These are phyloP conservation scores for Suillus bovinus DNA, from an alignment of 768 basidiomycete genomes.

Conservation along the genomic window DNA sequence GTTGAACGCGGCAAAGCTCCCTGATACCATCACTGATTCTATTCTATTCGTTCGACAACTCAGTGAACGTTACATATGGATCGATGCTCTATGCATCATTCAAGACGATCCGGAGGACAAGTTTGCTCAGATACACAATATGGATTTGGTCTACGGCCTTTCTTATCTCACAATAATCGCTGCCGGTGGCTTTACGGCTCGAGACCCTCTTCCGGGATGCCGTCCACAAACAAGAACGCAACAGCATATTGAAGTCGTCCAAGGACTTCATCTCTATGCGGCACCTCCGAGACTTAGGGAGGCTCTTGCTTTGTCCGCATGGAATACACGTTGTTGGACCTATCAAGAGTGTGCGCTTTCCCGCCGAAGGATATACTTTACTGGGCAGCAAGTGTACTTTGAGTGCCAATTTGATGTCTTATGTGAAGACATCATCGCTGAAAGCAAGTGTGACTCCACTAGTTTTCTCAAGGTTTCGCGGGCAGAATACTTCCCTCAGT, in stretches of 20 bases:
- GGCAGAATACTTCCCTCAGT: slow-evolving; percentile 1
- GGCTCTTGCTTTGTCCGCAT: slow-evolving; percentile 12
- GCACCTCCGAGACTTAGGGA: slow-evolving; percentile 19
- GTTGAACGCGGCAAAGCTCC: slow-evolving; percentile 13
- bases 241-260: slow-evolving; percentile 21
- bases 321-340: slow-evolving; percentile 26
- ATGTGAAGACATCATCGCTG: slow-evolving; percentile 24
- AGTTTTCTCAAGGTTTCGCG: neutral
- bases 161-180: slow-evolving; percentile 24
- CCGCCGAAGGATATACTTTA: slow-evolving; percentile 23
- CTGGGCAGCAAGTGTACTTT: slow-evolving; percentile 23
- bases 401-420: slow-evolving; percentile 22
- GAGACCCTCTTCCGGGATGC: slow-evolving; percentile 16
- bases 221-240: slow-evolving; percentile 12
- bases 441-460: slow-evolving; percentile 12
- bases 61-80: slow-evolving; percentile 27
- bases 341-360: slow-evolving; percentile 23
- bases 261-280: slow-evolving; percentile 22
- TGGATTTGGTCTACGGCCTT: slow-evolving; percentile 22
- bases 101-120: slow-evolving; percentile 21
- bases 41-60: slow-evolving; percentile 21
- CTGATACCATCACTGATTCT: slow-evolving; percentile 26
- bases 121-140: slow-evolving; percentile 19
- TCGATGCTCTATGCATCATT: slow-evolving; percentile 26
- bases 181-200: slow-evolving; percentile 15